Conservation (phyloP, 805 yeast species). For the Pichia cephalocereana region DNA sequence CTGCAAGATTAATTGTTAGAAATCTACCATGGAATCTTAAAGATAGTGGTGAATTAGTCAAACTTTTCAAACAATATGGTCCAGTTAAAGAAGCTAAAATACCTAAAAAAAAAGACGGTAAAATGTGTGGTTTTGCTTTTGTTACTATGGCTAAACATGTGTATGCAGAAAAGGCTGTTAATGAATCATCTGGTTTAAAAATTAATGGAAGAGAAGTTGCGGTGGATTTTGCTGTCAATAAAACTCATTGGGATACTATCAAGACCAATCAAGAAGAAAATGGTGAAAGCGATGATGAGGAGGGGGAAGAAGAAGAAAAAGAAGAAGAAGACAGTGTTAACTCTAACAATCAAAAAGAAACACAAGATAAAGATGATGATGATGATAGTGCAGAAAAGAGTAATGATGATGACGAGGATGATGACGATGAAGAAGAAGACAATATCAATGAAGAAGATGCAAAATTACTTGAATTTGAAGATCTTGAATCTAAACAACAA, state of each 20-base stretch:
- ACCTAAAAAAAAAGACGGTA: slow-evolving; percentile 81
- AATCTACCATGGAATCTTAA: slow-evolving; percentile 96
- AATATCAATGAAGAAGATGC: slow-evolving; percentile 19
- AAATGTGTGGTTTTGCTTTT: slow-evolving; percentile 91
- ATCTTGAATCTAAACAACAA: slow-evolving; percentile 25
- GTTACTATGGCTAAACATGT: slow-evolving; percentile 76
- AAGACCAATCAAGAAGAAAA: slow-evolving; percentile 37
- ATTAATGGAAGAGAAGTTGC: slow-evolving; percentile 88
- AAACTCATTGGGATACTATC: slow-evolving; percentile 66
- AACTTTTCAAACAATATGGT: slow-evolving; percentile 68
- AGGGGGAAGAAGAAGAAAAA: slow-evolving; percentile 29
- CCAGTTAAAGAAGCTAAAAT: slow-evolving; percentile 81
- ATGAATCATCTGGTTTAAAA: slow-evolving; percentile 62
- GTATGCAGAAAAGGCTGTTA: slow-evolving; percentile 75
- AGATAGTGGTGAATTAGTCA: slow-evolving; percentile 61
- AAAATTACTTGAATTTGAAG: slow-evolving; percentile 26
- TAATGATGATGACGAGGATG: slow-evolving; percentile 28
- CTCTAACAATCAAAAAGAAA: background rate
- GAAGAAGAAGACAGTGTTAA: slow-evolving; percentile 27
- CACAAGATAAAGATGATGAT: background rate
- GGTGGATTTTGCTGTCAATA: slow-evolving; percentile 88
- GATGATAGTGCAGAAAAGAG: slow-evolving; percentile 9
- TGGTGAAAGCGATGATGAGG: slow-evolving; percentile 31
- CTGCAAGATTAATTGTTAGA: slow-evolving; percentile 79
- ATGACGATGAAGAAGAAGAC: slow-evolving; percentile 22